Percentiles rank a stretch among this genome's conserved stretches.
Conservation (phyloP, 257 asterid species). For the Lycium ferocissimum region DNA sequence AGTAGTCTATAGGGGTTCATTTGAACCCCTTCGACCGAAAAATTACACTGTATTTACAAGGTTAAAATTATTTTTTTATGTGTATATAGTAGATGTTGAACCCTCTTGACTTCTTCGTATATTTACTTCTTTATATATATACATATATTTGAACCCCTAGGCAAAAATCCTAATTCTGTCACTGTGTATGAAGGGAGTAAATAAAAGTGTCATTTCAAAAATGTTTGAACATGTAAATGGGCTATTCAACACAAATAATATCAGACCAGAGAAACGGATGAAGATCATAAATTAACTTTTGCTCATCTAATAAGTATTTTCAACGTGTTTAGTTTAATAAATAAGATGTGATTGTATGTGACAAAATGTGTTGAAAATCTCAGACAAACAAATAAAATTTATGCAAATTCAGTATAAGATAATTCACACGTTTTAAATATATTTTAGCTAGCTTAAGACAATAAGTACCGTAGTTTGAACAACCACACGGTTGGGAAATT, state of each 20-base stretch:
- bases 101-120: too few species aligned
- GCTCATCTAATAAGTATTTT: background rate
- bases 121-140: too few species aligned
- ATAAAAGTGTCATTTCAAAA: background rate
- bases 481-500: background rate
- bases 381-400: background rate
- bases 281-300: background rate
- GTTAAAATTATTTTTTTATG: too few species aligned
- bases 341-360: background rate
- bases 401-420: background rate
- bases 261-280: background rate
- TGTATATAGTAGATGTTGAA: too few species aligned
- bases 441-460: background rate
- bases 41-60: too few species aligned
- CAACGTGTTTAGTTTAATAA: background rate
- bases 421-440: background rate
- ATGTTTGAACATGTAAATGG: background rate
- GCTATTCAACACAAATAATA: background rate
- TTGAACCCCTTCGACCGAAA: too few species aligned
- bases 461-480: background rate
- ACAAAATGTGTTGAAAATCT: background rate
- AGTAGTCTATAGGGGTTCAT: too few species aligned
- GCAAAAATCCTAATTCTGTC: too few species aligned
- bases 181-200: background rate
- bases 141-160: too few species aligned